These are phyloP conservation scores for Lachancea mirantina DNA, from an alignment of 805 yeast genomes.

Conservation along the genomic window DNA sequence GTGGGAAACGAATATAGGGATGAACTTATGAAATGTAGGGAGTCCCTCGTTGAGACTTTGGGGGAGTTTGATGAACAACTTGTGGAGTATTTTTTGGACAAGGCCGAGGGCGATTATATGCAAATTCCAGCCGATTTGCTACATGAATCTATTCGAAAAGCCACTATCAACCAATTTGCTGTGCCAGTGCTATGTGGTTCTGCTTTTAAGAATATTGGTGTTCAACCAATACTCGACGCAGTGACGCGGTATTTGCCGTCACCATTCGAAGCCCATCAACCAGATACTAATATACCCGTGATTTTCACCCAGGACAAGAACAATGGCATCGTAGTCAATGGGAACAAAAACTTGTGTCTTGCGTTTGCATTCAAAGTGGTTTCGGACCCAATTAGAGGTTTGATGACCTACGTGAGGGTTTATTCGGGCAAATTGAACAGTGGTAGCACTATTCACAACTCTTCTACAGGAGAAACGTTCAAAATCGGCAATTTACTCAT, in stretches of 20 bases:
- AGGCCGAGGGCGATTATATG: constrained; percentile 58
- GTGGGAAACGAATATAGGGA: constrained; percentile 33
- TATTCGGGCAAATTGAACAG: constrained; percentile 71
- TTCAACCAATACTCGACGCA: constrained; percentile 88
- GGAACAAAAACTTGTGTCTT: constrained; percentile 54
- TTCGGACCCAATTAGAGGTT: constrained; percentile 76
- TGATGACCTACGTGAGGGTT: constrained; percentile 79
- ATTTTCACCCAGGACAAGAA: constrained; percentile 35
- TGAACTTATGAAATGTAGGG: constrained; percentile 52
- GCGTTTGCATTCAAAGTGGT: constrained; percentile 90
- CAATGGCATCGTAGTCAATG: constrained; percentile 46
- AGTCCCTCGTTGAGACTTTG: constrained; percentile 73
- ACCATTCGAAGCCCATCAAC: constrained; percentile 57
- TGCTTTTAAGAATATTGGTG: constrained; percentile 86
- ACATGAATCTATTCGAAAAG: constrained; percentile 52
- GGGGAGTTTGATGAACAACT: constrained; percentile 77
- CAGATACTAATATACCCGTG: constrained; percentile 35
- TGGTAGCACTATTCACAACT: constrained; percentile 56
- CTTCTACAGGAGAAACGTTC: constrained; percentile 61
- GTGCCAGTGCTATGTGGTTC: constrained; percentile 91
- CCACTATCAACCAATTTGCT: constrained; percentile 51
- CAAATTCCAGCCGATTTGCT: constrained; percentile 49
- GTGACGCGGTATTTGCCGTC: constrained; percentile 72
- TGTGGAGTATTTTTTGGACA: constrained; percentile 69
- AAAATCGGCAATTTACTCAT: constrained; percentile 60